Evolutionary conservation across 495 filamentous ascomycete genomes (phyloP), one percentile per base, ranked within the genome.

Genomic region (Hypoxylon subgilvum): DNA sequence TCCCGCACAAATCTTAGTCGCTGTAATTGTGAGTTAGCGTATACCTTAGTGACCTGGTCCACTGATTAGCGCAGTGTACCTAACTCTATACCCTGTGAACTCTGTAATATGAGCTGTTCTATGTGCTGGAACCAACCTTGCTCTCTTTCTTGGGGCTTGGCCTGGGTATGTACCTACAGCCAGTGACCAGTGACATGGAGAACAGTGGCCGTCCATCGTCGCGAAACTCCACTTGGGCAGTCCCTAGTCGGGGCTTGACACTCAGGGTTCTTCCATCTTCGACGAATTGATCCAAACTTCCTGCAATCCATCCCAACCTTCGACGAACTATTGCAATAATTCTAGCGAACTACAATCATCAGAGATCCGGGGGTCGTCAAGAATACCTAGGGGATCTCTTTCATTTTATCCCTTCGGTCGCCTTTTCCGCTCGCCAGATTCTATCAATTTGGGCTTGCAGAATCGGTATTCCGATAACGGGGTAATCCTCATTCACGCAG

Each of bases 231-330:
- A 38, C 34, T 18, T 9, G 7, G 31, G 34, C 31, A 35, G 31
- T 16, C 13, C 5, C 4, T 5, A 13, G 8, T 34, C 39, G 32
- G 46, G 38, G 50, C 32, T 28, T 14, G n/a, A 43, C 21, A 23
- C 44, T 44, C 52, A 57, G 59, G 52, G 59, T 63, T 63, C 46
- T 63, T 63, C 59, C 52, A 57, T 58, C 53, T 55, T 57, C 2
- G 52, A 52, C 51, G 51, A 62, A 35, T 52, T 61, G 44, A 55
- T 55, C 57, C 36, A 54, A 53, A 43, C 43, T 31, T 47, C 16
- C 38, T 35, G 32, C 19, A 62, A 45, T 47, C 22, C 18, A 56
- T 57, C 34, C n/a, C 27, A 25, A 56, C 19, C 19, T 25, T n/a
- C n/a, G n/a, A n/a, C n/a, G n/a, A n/a, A n/a, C n/a, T n/a, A n/a